phyloP scores from a whole-genome alignment of 2,329 filamentous ascomycete species.

The Penicillium capsulatum region DNA sequence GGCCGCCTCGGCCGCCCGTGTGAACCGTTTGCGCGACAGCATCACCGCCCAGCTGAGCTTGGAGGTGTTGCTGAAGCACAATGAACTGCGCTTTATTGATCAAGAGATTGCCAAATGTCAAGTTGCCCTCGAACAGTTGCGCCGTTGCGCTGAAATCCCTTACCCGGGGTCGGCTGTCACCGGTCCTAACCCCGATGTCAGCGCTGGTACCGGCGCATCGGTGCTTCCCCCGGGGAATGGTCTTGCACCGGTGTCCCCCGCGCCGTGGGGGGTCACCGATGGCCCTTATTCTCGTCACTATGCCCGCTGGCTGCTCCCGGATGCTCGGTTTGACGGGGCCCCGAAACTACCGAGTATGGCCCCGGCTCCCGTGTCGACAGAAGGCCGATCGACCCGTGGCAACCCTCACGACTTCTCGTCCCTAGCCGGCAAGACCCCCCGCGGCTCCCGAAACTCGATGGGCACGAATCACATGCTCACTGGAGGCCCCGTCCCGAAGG shows the following conservation, averaged over 20 bases:
- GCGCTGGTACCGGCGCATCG: constrained; percentile 68
- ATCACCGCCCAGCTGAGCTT: constrained; percentile 85
- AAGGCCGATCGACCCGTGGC: constrained; percentile 76
- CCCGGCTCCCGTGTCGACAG: constrained; percentile 48
- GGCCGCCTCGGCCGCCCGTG: constrained; percentile 24
- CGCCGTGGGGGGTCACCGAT: constrained; percentile 85
- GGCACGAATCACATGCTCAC: constrained; percentile 65
- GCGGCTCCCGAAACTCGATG: constrained; percentile 55
- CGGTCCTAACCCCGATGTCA: constrained; percentile 62
- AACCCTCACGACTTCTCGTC: constrained; percentile 57
- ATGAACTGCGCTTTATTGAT: constrained; percentile 88
- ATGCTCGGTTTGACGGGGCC: constrained; percentile 75
- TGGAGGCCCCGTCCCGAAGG: constrained; percentile 69
- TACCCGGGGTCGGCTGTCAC: constrained; percentile 67
- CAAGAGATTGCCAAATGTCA: constrained; percentile 96
- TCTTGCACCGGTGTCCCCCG: constrained; percentile 68
- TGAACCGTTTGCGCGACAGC: constrained; percentile 59
- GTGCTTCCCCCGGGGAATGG: constrained; percentile 60
- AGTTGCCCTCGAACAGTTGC: constrained; percentile 84
- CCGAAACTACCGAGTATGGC: constrained; percentile 30
- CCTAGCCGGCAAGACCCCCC: constrained; percentile 50
- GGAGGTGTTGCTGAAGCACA: constrained; percentile 89
- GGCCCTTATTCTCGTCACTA: constrained; percentile 94
- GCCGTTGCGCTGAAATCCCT: constrained; percentile 86
- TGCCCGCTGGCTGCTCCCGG: constrained; percentile 88